These are phyloP conservation scores for Amanita exitialis DNA, from an alignment of 768 basidiomycete species.

Conservation along the genomic window DNA sequence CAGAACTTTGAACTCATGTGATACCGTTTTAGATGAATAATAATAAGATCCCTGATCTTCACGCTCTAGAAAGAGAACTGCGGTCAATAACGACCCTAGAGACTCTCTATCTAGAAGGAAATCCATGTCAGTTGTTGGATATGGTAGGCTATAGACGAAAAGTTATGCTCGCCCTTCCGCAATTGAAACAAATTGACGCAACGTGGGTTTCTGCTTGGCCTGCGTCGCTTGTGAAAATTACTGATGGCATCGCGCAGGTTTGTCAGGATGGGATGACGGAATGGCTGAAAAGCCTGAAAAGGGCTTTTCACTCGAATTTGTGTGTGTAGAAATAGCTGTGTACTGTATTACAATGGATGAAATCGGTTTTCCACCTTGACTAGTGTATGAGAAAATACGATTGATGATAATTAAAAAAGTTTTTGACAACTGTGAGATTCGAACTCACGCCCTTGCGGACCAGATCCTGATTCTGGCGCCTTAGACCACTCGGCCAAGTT, in stretches of 20 bases:
- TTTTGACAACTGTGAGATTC: conserved; percentile 23
- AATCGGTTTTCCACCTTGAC: too few relatives aligned
- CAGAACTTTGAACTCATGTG: not conserved
- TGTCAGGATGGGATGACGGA: not conserved
- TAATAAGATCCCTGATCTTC: conserved; percentile 72
- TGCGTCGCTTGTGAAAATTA: not conserved
- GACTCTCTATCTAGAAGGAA: conserved; percentile 92
- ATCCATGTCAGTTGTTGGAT: conserved; percentile 81
- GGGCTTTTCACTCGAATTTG: not conserved
- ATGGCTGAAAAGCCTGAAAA: too few relatives aligned
- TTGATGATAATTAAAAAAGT: not conserved
- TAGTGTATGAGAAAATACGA: too few relatives aligned
- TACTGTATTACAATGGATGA: not conserved
- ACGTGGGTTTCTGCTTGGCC: conserved; percentile 52
- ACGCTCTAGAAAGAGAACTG: conserved; percentile 59
- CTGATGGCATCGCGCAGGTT: not conserved
- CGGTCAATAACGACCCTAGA: conserved; percentile 48
- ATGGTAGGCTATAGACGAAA: conserved; percentile 78
- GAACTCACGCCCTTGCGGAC: conserved; percentile 29
- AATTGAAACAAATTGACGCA: conserved; percentile 91
- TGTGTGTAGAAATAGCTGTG: not conserved
- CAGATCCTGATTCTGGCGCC: conserved; percentile 45
- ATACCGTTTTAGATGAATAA: conserved; percentile 60
- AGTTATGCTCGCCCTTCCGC: conserved; percentile 79
- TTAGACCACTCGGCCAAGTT: conserved; percentile 51